phyloP scores from a whole-genome alignment of 805 yeast species.

The Yueomyces sp. region DNA sequence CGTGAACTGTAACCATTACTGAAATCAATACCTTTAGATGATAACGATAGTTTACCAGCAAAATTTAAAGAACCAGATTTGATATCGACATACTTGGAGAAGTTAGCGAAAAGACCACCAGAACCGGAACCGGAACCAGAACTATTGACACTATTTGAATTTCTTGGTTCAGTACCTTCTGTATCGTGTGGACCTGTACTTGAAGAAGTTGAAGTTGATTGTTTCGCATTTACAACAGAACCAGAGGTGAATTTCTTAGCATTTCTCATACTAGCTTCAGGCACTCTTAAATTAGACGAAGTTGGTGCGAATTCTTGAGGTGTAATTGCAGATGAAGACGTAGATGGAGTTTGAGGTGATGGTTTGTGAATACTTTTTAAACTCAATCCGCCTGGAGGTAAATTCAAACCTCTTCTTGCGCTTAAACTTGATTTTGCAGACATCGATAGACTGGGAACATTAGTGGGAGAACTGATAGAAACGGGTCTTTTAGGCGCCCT shows the following conservation, averaged over 20 bases:
- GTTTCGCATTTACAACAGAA: constrained; percentile 17
- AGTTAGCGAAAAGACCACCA: constrained; percentile 63
- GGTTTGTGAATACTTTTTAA: constrained; percentile 12
- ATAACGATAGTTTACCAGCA: constrained; percentile 85
- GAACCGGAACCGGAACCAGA: constrained; percentile 15
- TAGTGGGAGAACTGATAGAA: not conserved
- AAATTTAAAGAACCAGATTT: constrained; percentile 86
- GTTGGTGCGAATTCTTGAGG: constrained; percentile 18
- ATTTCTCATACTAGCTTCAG: constrained; percentile 2
- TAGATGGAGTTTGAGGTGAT: not conserved
- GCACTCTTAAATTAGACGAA: constrained; percentile 12
- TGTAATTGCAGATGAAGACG: constrained; percentile 2
- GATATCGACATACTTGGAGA: constrained; percentile 70
- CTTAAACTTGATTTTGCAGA: constrained; percentile 61
- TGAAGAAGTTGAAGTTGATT: constrained; percentile 23
- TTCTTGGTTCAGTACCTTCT: constrained; percentile 16
- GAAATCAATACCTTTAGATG: constrained; percentile 85
- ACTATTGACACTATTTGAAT: constrained; percentile 4
- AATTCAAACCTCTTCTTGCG: constrained; percentile 72
- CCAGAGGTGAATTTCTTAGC: constrained; percentile 21
- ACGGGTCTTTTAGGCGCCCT: constrained; percentile 18
- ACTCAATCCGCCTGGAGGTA: constrained; percentile 33
- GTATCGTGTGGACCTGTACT: constrained; percentile 16
- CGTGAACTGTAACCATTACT: constrained; percentile 77
- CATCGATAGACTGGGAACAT: not conserved